Percentiles rank a stretch among this genome's conserved stretches.
These are phyloP conservation scores for Fusarium marasasianum DNA, from an alignment of 2,329 filamentous ascomycete genomes.

Conservation along the genomic window DNA sequence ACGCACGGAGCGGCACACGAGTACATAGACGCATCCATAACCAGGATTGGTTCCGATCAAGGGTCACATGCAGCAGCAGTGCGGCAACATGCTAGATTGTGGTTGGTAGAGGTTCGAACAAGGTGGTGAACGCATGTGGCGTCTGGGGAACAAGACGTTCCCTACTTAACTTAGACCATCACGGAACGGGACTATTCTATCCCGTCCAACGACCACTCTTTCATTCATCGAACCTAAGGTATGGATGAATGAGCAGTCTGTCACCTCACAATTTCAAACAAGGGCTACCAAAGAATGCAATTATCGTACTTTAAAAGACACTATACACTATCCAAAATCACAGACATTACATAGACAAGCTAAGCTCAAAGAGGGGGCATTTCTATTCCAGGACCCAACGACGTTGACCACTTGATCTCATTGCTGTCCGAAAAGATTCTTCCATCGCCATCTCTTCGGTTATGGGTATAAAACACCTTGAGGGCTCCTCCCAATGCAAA, in stretches of 20 bases:
- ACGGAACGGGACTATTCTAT: slow-evolving; percentile 3
- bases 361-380: slow-evolving; percentile 21
- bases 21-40: neutral
- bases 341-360: slow-evolving; percentile 41
- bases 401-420: slow-evolving; percentile 19
- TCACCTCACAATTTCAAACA: neutral
- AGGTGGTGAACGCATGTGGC: neutral
- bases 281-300: neutral
- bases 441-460: slow-evolving; percentile 26
- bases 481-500: slow-evolving; percentile 30
- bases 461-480: slow-evolving; percentile 26
- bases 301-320: slow-evolving; percentile 25
- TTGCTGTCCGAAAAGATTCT: slow-evolving; percentile 26
- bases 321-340: slow-evolving; percentile 39
- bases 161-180: neutral
- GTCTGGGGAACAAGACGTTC: slow-evolving; percentile 7
- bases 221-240: neutral
- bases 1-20: slow-evolving; percentile 19
- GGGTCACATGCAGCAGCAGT: slow-evolving; percentile 23
- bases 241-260: neutral
- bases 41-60: slow-evolving; percentile 15
- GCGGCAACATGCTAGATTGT: neutral
- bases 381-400: slow-evolving; percentile 15
- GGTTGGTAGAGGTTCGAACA: slow-evolving; percentile 4
- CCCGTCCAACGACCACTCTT: neutral